Conservation (phyloP, 495 filamentous ascomycete species). For the Margaritispora aquatica region DNA sequence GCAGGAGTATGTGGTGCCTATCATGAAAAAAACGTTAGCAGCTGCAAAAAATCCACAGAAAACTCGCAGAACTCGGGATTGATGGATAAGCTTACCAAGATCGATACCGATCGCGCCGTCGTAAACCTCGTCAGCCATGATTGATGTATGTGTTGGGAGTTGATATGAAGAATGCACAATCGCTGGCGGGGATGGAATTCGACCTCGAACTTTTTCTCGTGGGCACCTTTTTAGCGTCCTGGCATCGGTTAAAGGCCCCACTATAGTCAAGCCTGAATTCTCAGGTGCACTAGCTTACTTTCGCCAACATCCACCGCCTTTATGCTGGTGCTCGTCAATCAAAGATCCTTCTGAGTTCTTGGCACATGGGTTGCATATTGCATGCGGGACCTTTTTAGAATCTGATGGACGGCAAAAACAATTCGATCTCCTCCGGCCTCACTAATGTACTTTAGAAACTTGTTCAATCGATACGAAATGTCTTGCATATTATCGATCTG, state of each 20-base stretch:
- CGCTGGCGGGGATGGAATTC: slow-evolving; percentile 6
- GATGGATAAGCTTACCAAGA: slow-evolving; percentile 59
- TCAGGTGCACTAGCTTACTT: not conserved
- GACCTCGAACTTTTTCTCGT: slow-evolving; percentile 6
- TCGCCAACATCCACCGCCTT: too few species aligned
- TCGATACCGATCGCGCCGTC: slow-evolving; percentile 99
- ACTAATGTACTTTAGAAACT: too few species aligned
- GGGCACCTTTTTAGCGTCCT: not conserved
- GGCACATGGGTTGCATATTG: too few species aligned
- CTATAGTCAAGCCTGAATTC: not conserved
- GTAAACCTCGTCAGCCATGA: slow-evolving; percentile 94
- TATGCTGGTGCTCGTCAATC: too few species aligned
- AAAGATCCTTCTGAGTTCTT: too few species aligned
- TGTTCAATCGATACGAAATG: too few species aligned
- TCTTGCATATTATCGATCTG: too few species aligned
- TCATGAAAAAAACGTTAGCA: slow-evolving; percentile 18
- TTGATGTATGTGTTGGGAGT: slow-evolving; percentile 22
- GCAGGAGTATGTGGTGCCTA: slow-evolving; percentile 91
- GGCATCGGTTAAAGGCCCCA: not conserved
- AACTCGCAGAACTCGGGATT: not conserved
- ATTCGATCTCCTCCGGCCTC: too few species aligned
- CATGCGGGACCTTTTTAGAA: too few species aligned
- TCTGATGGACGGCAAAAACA: too few species aligned
- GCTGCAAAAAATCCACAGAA: not conserved
- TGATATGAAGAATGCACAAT: slow-evolving; percentile 8